Conservation (phyloP, 1,284 basidiomycete genomes). For the Trichosporon sp. region DNA sequence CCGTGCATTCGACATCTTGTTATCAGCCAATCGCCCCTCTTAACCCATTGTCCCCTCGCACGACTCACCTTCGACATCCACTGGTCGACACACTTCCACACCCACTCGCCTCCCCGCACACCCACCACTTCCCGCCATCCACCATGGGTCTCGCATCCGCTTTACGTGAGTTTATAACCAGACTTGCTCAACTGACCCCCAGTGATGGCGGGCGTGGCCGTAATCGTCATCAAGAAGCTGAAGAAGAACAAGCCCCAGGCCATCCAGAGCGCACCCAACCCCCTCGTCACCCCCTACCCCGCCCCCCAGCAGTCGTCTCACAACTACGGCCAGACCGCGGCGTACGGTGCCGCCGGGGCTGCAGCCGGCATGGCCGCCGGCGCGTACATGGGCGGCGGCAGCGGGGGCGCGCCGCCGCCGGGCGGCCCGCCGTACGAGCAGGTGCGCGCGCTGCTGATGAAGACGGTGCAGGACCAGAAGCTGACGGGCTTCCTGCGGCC, state of each 20-base stretch:
- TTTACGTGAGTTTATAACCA: background rate
- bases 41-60: too few relatives aligned
- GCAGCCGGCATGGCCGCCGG: background rate
- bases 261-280: background rate
- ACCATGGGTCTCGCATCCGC: conserved; percentile 3
- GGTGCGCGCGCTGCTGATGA: conserved; percentile 27
- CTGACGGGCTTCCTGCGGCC: conserved; percentile 51
- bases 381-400: background rate
- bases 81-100: background rate
- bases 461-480: conserved; percentile 49
- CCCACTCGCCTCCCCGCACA: background rate
- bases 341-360: background rate
- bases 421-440: conserved; percentile 6
- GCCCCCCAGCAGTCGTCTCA: background rate
- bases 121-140: background rate
- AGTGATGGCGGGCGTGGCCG: conserved; percentile 13
- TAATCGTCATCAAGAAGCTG: conserved; percentile 13
- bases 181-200: background rate
- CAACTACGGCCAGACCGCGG: background rate
- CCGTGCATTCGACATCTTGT: too few relatives aligned
- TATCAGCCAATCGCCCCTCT: too few relatives aligned
- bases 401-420: background rate
- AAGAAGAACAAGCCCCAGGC: conserved; percentile 7
- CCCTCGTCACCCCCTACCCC: background rate
- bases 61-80: background rate